These are phyloP conservation scores for Paecilomyces dactylethromorphus DNA, from an alignment of 2,329 filamentous ascomycete species.

Conservation along the genomic window DNA sequence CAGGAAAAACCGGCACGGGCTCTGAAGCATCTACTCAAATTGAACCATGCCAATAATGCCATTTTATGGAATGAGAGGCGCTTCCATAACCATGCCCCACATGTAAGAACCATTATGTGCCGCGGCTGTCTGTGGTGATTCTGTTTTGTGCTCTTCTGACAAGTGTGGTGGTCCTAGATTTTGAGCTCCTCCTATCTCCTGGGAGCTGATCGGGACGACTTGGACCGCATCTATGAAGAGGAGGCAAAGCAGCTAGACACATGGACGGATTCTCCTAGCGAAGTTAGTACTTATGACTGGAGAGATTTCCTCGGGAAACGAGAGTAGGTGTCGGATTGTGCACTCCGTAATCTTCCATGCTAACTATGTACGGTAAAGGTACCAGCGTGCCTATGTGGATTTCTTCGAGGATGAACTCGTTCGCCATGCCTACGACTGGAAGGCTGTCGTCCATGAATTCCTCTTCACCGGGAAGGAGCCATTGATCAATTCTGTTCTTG, in stretches of 20 bases:
- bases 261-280: conserved; percentile 78
- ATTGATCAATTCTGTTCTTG: conserved; percentile 71
- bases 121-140: neutral
- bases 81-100: conserved; percentile 78
- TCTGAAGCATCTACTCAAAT: conserved; percentile 82
- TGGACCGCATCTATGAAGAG: conserved; percentile 74
- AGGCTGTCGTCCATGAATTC: conserved; percentile 66
- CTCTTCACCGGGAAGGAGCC: conserved; percentile 64
- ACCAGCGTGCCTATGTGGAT: conserved; percentile 86
- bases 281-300: conserved; percentile 82
- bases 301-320: conserved; percentile 71
- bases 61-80: conserved; percentile 69
- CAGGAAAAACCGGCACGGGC: conserved; percentile 73
- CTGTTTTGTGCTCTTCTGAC: neutral
- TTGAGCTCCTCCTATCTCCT: conserved; percentile 81
- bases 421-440: conserved; percentile 74
- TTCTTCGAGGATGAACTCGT: conserved; percentile 93
- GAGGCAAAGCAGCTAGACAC: conserved; percentile 66
- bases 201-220: conserved; percentile 64
- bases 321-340: conserved; percentile 38
- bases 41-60: conserved; percentile 86
- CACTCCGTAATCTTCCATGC: neutral
- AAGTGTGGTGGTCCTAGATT: conserved; percentile 43
- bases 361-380: conserved; percentile 38
- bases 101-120: conserved; percentile 42